phyloP scores from a whole-genome alignment of 208 protist genomes.

The Leptomonas pyrrhocoris region DNA sequence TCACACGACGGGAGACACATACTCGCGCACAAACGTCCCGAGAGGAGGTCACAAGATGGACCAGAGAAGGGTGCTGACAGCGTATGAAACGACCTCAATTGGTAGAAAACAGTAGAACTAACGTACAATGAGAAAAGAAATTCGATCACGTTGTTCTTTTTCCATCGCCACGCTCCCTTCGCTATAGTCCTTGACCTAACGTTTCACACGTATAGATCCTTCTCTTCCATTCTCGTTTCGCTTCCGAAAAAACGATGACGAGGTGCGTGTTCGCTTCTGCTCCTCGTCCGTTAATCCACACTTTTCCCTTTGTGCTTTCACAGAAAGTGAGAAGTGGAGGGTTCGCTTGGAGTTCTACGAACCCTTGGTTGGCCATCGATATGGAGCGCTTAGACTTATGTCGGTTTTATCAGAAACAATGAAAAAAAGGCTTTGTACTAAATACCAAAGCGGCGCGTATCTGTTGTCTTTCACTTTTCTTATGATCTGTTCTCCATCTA shows the following conservation, averaged over 20 bases:
- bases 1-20: conserved; percentile 1
- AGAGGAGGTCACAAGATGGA: neutral
- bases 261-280: neutral
- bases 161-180: neutral
- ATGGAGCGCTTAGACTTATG: conserved; percentile 6
- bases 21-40: neutral
- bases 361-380: conserved; percentile 6
- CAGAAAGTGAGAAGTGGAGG: neutral
- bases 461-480: neutral
- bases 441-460: too few species aligned
- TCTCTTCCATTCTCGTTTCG: too few species aligned
- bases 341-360: neutral
- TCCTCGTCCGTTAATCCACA: neutral
- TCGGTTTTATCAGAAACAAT: neutral
- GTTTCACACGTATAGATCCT: neutral
- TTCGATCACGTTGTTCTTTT: neutral
- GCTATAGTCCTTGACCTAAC: neutral
- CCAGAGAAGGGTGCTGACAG: neutral
- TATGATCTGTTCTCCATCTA: neutral
- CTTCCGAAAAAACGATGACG: neutral
- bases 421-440: conserved; percentile 7
- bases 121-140: neutral
- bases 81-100: neutral
- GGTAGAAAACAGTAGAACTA: neutral
- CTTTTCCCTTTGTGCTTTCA: conserved; percentile 3